phyloP scores from a whole-genome alignment of 495 filamentous ascomycete genomes.

The Daldinia decipiens region DNA sequence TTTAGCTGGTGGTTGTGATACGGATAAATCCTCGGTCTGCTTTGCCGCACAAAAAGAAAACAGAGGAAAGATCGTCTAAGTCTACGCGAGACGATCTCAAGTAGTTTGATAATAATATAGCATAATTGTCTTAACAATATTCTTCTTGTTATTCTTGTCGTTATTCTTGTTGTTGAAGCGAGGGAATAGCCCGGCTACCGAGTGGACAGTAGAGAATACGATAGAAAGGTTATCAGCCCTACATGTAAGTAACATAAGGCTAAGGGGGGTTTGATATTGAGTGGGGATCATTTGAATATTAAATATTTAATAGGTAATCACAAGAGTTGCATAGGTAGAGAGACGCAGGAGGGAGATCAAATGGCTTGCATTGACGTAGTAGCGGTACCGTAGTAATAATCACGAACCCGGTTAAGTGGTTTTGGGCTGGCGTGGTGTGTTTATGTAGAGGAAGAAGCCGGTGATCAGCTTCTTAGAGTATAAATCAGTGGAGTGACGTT shows the following conservation, averaged over 20 bases:
- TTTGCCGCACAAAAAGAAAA: constrained; percentile 3
- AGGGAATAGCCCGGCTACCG: neutral
- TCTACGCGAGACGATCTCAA: neutral
- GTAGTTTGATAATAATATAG: constrained; percentile 3
- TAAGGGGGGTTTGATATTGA: constrained; percentile 16
- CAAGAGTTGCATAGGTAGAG: constrained; percentile 7
- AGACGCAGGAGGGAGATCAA: constrained; percentile 18
- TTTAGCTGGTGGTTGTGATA: constrained; percentile 5
- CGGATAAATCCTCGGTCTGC: neutral
- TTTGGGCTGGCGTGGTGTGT: constrained; percentile 20
- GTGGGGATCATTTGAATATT: constrained; percentile 29
- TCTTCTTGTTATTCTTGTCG: too few relatives aligned
- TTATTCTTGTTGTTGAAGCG: constrained; percentile 1
- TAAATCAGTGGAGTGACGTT: constrained; percentile 38
- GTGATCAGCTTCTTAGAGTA: constrained; percentile 23
- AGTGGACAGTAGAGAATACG: neutral
- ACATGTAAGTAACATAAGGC: constrained; percentile 5
- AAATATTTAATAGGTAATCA: constrained; percentile 29
- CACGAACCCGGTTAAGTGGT: neutral
- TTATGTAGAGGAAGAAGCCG: constrained; percentile 14
- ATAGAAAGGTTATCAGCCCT: constrained; percentile 5
- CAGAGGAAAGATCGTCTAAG: neutral
- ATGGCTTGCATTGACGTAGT: constrained; percentile 36
- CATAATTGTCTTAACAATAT: neutral
- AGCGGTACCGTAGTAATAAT: constrained; percentile 28